Evolutionary conservation across 768 basidiomycete species (phyloP), one percentile per base, ranked within the genome.

Genomic region (Royoungia palumana): DNA sequence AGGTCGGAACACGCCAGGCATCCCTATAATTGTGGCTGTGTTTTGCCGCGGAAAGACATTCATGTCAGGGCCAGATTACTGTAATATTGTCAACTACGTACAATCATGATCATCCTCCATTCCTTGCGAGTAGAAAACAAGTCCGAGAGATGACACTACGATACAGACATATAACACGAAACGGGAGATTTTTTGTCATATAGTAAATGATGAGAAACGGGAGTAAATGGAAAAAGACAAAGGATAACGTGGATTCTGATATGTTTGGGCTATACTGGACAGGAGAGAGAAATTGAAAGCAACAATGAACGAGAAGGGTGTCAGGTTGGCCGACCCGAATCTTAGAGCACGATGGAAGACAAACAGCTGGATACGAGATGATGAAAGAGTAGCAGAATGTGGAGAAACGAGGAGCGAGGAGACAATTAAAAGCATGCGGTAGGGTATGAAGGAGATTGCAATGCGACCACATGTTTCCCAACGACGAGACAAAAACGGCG

Each of bases 151-250:
- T 43, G 56, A 55, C 37, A 50, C 55, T 69, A 69, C 49, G 53
- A 49, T 68, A 67, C 66, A 68, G 28, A 63, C 51, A 57, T 56
- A 59, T 57, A 55, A 52, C 20, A n/a, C 42, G 48, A 42, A 40
- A 46, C 13, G 28, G 40, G 47, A 58, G 48, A 66, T 64, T 64
- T 62, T 61, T 58, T 58, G 56, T 49, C 63, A 59, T 65, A 65
- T 64, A 49, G 44, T 34, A 17, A 42, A 40, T 39, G 51, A 50
- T 51, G 45, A 16, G 7, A 37, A 14, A 37, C 25, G 20, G 44
- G 35, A 51, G 50, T 34, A 60, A n/a, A 35, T 17, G n/a, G 32
- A 14, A 12, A 16, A 12, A 25, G 32, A 35, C 41, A 38, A 16
- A 32, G 27, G 32, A 42, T 34, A 32, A 16, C 7, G 34, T 32